Percentiles rank a stretch among this genome's conserved stretches.
These are phyloP conservation scores for Beverwykella pulmonaria DNA, from an alignment of 495 filamentous ascomycete genomes.

Conservation along the genomic window DNA sequence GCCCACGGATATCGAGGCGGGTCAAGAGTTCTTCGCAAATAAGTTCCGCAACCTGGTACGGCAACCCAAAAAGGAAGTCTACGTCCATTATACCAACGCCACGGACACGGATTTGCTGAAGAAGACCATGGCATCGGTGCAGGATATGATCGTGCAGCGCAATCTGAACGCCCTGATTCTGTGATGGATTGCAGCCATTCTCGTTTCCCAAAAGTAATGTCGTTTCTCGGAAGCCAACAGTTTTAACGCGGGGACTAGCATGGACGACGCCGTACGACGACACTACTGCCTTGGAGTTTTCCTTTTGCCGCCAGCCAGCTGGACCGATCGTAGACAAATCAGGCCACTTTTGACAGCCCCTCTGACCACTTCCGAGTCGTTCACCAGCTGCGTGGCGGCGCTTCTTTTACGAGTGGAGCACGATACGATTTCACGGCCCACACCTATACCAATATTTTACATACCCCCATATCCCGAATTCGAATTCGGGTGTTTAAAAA, in stretches of 20 bases:
- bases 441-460: not conserved
- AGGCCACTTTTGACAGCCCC: constrained; percentile 6
- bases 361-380: not conserved
- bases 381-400: not conserved
- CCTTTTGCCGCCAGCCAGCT: not conserved
- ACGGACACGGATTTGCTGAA: constrained; percentile 96
- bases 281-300: not conserved
- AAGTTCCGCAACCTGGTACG: constrained; percentile 70
- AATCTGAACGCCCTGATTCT: constrained; percentile 94
- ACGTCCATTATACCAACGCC: constrained; percentile 98
- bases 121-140: constrained; percentile 95
- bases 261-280: not conserved
- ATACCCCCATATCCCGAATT: not conserved
- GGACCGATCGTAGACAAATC: not conserved
- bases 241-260: constrained; percentile 17
- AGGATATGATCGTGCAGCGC: constrained; percentile 99
- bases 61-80: constrained; percentile 98
- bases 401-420: not conserved
- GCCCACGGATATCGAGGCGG: constrained; percentile 47
- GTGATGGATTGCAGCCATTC: constrained; percentile 53
- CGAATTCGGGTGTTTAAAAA: not conserved
- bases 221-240: constrained; percentile 15
- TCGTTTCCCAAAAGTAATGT: constrained; percentile 17
- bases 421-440: constrained; percentile 20
- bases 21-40: constrained; percentile 42